Evolutionary conservation across 2,329 filamentous ascomycete genomes (phyloP).

Genomic region (Penicillium sp.): DNA sequence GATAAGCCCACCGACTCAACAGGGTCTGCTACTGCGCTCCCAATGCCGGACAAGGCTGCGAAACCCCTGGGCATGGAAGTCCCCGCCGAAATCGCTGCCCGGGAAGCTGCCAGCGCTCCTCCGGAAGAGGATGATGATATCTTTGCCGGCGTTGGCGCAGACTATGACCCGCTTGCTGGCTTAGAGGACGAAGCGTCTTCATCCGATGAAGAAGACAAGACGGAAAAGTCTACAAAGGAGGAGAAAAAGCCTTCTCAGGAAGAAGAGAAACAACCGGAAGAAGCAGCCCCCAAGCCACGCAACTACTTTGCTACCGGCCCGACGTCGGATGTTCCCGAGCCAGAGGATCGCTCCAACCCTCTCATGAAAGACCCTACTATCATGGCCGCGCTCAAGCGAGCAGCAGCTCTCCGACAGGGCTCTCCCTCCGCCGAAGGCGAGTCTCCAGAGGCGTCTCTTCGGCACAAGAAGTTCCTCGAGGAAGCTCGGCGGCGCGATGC

Average conservation of each 20-base stretch:
- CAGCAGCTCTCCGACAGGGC: conserved; percentile 57
- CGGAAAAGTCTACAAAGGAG: conserved; percentile 7
- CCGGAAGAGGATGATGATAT: conserved; percentile 55
- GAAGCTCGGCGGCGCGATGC: conserved; percentile 55
- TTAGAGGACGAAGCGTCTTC: conserved; percentile 47
- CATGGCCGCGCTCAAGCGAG: conserved; percentile 79
- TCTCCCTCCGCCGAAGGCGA: conserved; percentile 41
- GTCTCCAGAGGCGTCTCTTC: conserved; percentile 61
- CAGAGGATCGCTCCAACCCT: conserved; percentile 34
- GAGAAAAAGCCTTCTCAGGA: conserved; percentile 7
- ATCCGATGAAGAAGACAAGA: conserved; percentile 38
- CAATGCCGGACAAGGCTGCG: conserved; percentile 43
- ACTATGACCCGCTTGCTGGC: conserved; percentile 57
- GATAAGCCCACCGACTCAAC: conserved; percentile 33
- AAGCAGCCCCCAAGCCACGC: conserved; percentile 37
- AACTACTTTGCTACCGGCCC: conserved; percentile 42
- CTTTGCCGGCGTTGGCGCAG: conserved; percentile 56
- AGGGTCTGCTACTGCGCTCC: conserved; percentile 22
- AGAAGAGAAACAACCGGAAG: conserved; percentile 8
- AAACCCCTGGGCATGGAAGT: conserved; percentile 51
- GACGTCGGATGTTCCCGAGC: conserved; percentile 46
- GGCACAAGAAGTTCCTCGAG: conserved; percentile 69
- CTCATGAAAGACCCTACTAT: conserved; percentile 69
- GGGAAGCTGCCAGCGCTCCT: conserved; percentile 26
- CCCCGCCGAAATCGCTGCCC: conserved; percentile 41